Percentiles rank a stretch among this genome's conserved stretches.
Evolutionary conservation across 768 basidiomycete genomes (phyloP).

Genomic region (Tubosaeta brunneosetosa): DNA sequence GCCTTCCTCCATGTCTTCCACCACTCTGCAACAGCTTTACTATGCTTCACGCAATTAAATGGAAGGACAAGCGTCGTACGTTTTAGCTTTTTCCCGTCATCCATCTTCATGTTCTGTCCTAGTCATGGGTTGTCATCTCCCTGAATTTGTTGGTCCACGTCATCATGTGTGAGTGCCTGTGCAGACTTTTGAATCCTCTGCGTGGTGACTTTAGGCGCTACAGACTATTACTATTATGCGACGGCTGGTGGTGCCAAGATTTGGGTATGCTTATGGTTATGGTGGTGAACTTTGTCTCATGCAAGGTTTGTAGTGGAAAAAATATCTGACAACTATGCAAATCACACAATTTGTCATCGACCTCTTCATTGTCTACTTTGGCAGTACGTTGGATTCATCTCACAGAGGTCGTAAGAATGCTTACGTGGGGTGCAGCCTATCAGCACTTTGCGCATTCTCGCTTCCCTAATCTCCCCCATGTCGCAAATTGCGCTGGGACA

Average conservation of each 20-base stretch:
- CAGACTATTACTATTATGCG: conserved; percentile 99
- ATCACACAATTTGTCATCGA: conserved; percentile 96
- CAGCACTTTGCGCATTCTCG: conserved; percentile 71
- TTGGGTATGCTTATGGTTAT: conserved; percentile 59
- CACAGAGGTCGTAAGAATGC: conserved; percentile 1
- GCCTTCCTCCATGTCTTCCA: conserved; percentile 99
- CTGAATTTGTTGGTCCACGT: conserved; percentile 94
- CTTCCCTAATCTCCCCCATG: conserved; percentile 58
- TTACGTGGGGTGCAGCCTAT: conserved; percentile 48
- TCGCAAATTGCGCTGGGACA: conserved; percentile 84
- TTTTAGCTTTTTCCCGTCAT: conserved; percentile 10
- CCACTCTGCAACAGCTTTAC: conserved; percentile 93
- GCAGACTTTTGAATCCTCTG: background rate
- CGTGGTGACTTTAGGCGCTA: background rate
- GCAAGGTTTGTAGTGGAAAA: conserved; percentile 77
- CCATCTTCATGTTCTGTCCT: conserved; percentile 3
- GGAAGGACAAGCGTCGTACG: conserved; percentile 91
- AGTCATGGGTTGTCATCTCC: conserved; percentile 96
- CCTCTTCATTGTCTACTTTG: conserved; percentile 87
- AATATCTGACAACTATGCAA: conserved; percentile 94
- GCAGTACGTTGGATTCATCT: conserved; percentile 56
- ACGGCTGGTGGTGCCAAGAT: conserved; percentile 95
- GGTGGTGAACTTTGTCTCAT: conserved; percentile 1
- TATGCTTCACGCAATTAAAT: conserved; percentile 93
- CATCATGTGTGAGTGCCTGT: conserved; percentile 81